These are phyloP conservation scores for Paralagenidium karlingii DNA, from an alignment of 352 stramenopile species.

Conservation along the genomic window DNA sequence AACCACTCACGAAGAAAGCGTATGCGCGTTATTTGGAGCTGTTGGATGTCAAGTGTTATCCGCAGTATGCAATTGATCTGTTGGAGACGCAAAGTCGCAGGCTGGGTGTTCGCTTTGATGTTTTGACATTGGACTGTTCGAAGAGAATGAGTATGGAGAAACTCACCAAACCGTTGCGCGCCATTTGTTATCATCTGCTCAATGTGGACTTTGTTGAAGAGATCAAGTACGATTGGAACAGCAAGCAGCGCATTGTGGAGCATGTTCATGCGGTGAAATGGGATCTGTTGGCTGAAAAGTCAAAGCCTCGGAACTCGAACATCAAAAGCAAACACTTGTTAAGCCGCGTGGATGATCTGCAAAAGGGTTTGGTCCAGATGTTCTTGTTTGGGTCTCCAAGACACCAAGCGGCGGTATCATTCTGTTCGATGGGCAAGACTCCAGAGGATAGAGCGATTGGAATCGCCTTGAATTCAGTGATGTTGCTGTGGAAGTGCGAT, in stretches of 20 bases:
- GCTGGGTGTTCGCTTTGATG: conserved; percentile 46
- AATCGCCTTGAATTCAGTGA: conserved; percentile 38
- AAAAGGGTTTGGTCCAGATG: too few species aligned
- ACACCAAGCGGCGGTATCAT: not conserved
- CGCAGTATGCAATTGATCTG: conserved; percentile 48
- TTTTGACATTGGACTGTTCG: conserved; percentile 13
- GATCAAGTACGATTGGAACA: too few species aligned
- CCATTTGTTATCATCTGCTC: conserved; percentile 41
- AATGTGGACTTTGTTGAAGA: conserved; percentile 5
- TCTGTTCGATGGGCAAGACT: too few species aligned
- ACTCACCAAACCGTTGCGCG: conserved; percentile 20
- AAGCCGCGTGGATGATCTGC: too few species aligned
- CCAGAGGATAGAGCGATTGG: too few species aligned
- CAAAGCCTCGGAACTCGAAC: too few species aligned
- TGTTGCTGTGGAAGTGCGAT: conserved; percentile 41
- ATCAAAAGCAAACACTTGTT: too few species aligned
- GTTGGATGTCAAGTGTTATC: conserved; percentile 43
- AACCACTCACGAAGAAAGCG: conserved; percentile 19
- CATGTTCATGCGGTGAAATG: too few species aligned
- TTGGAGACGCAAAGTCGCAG: conserved; percentile 25
- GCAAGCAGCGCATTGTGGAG: too few species aligned
- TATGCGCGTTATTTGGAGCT: conserved; percentile 42
- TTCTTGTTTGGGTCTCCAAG: too few species aligned
- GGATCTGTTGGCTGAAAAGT: too few species aligned
- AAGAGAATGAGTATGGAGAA: conserved; percentile 19